A percentile compares a stretch with the other conserved stretches of the same genome.
phyloP scores from a whole-genome alignment of 1,284 basidiomycete species.

The Omphalotus olearius region DNA sequence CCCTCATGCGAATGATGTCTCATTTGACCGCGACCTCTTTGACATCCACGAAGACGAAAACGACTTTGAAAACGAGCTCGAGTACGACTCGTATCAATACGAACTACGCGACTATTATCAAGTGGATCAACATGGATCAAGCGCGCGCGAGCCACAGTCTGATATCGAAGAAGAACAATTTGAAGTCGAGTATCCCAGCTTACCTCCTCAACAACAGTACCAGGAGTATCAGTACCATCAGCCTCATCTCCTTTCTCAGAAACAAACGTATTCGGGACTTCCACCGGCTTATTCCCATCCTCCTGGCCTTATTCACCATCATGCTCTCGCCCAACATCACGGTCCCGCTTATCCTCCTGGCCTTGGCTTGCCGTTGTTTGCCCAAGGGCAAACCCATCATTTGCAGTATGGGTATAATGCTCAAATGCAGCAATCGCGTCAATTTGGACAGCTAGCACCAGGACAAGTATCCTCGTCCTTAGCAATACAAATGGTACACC shows the following conservation, averaged over 20 bases:
- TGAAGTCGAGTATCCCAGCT: slow-evolving; percentile 10
- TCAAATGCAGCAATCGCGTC: no score
- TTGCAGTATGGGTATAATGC: no score
- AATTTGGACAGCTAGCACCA: no score
- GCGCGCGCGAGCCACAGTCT: slow-evolving; percentile 4
- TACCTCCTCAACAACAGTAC: slow-evolving; percentile 14
- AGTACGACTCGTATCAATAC: slow-evolving; percentile 25
- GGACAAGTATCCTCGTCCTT: no score
- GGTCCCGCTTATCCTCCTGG: slow-evolving; percentile 15
- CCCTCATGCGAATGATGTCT: slow-evolving; percentile 27
- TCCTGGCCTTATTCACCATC: slow-evolving; percentile 3
- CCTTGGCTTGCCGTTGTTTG: slow-evolving; percentile 4
- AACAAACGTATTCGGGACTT: slow-evolving; percentile 41
- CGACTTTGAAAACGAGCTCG: slow-evolving; percentile 44
- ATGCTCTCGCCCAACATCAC: slow-evolving; percentile 15
- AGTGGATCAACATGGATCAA: background rate
- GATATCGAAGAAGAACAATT: slow-evolving; percentile 15
- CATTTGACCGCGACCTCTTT: slow-evolving; percentile 60
- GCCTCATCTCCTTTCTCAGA: slow-evolving; percentile 21
- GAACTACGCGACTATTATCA: slow-evolving; percentile 25
- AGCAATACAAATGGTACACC: no score
- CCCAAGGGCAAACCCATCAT: background rate
- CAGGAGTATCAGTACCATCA: slow-evolving; percentile 11
- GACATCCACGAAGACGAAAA: slow-evolving; percentile 75
- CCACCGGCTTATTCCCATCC: slow-evolving; percentile 18